These are phyloP conservation scores for Neurospora sp. DNA, from an alignment of 2,329 filamentous ascomycete genomes.

Conservation along the genomic window DNA sequence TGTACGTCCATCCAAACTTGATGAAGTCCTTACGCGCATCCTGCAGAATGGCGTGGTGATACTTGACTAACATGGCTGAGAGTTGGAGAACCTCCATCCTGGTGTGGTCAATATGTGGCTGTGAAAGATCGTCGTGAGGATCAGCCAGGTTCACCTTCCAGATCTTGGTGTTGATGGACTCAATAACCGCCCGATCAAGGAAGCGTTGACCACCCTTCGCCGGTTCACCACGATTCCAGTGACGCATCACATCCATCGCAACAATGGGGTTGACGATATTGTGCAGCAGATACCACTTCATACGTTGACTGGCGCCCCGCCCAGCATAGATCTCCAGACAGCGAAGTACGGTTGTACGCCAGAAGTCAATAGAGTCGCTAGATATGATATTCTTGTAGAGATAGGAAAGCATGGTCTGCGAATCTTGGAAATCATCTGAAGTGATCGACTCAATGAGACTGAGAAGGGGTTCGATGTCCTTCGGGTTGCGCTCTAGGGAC, in stretches of 20 bases:
- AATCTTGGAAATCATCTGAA: constrained; percentile 68
- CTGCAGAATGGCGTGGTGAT: constrained; percentile 78
- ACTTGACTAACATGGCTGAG: constrained; percentile 90
- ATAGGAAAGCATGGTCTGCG: constrained; percentile 67
- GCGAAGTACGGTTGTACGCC: constrained; percentile 70
- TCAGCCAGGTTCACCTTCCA: constrained; percentile 87
- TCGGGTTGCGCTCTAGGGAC: constrained; percentile 64
- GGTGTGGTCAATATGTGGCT: constrained; percentile 86
- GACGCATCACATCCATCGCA: constrained; percentile 88
- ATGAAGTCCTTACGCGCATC: constrained; percentile 96
- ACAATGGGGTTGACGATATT: constrained; percentile 93
- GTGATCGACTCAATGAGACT: constrained; percentile 77
- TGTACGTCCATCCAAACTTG: constrained; percentile 98
- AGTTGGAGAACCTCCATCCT: constrained; percentile 93
- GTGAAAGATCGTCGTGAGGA: constrained; percentile 69
- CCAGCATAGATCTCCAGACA: constrained; percentile 82
- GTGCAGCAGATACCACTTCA: constrained; percentile 86
- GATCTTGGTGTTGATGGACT: constrained; percentile 82
- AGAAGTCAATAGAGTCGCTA: constrained; percentile 76
- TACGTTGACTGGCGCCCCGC: constrained; percentile 71
- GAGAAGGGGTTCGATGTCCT: constrained; percentile 76
- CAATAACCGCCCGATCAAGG: constrained; percentile 79
- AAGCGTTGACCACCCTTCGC: constrained; percentile 52
- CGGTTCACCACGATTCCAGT: constrained; percentile 54
- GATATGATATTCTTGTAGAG: constrained; percentile 80